phyloP scores from a whole-genome alignment of 495 filamentous ascomycete species.

The Neurospora hispaniola region DNA sequence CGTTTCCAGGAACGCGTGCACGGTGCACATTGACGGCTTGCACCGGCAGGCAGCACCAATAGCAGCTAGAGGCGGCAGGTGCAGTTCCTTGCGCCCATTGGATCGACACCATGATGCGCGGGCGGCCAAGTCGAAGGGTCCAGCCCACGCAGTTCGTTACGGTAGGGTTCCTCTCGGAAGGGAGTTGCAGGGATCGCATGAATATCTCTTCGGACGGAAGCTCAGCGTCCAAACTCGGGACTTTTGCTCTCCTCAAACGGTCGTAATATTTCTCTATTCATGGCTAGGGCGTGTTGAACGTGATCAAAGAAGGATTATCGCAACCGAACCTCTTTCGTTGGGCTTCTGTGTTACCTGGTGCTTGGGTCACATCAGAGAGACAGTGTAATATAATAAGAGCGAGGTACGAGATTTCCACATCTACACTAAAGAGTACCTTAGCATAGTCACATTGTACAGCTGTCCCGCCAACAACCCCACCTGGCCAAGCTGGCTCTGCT shows the following conservation, averaged over 20 bases:
- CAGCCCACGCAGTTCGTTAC: background rate
- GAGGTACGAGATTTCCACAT: no score
- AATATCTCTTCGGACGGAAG: background rate
- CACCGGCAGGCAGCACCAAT: background rate
- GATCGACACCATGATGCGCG: background rate
- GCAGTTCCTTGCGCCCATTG: background rate
- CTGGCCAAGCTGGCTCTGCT: background rate
- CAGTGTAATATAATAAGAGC: no score
- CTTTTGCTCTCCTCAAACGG: background rate
- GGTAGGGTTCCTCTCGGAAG: background rate
- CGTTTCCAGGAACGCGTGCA: background rate
- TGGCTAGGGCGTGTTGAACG: background rate
- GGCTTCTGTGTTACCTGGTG: background rate
- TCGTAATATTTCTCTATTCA: background rate
- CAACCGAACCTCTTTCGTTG: background rate
- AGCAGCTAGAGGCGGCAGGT: background rate
- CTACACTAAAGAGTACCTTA: no score
- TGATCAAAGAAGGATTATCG: background rate
- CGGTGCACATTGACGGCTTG: background rate
- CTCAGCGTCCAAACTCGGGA: background rate
- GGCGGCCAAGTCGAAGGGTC: background rate
- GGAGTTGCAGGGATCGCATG: background rate
- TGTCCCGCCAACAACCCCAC: background rate
- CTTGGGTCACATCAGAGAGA: background rate
- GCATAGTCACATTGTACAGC: background rate